Base-by-base conservation (phyloP, 2,329 filamentous ascomycete species). In the Epichloe gansuensis region DNA sequence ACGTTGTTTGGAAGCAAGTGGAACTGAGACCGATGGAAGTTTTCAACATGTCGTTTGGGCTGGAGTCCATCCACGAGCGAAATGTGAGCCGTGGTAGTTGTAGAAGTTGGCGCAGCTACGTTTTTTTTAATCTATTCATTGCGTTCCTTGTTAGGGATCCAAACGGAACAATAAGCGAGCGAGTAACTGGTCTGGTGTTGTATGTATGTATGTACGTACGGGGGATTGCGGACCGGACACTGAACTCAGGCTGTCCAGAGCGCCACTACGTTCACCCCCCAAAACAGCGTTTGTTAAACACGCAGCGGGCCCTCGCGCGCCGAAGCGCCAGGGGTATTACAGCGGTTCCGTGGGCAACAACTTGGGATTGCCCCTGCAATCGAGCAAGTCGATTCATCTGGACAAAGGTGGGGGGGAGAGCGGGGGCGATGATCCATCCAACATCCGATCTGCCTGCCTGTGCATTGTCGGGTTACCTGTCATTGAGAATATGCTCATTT, bases 281-380 rank as follows among this genome's bases (percentile, higher is more conserved):
- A 9, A 21, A n/a, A 5, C 23, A 21, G 43, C 43, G 3, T 21
- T 21, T 21, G 17, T 21, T 21, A 21, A 31, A 3, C 3, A n/a
- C 15, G 12, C 25, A 15, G 8, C 15, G 40, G 38, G 5, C 23
- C 25, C 25, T 3, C 3, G 8, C 13, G 47, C 39, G 31, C 25
- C 39, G 38, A 35, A 40, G 51, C 51, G 51, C 41, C 51, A 52
- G 51, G 51, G 41, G n/a, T 27, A 21, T 21, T 21, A 17, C 12
- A 5, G 17, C 38, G 50, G 44, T 38, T 47, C 23, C 21, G 25
- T 51, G 36, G 49, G 25, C 36, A 41, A 27, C 25, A 31, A 9
- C 50, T 43, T 51, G 44, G 15, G 3, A 31, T 31, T 38, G 38
- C 38, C 21, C 49, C 39, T 45, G 34, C 46, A 25, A 40, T 17